phyloP scores from a whole-genome alignment of 2,329 filamentous ascomycete species.

The Diaporthe vexans region DNA sequence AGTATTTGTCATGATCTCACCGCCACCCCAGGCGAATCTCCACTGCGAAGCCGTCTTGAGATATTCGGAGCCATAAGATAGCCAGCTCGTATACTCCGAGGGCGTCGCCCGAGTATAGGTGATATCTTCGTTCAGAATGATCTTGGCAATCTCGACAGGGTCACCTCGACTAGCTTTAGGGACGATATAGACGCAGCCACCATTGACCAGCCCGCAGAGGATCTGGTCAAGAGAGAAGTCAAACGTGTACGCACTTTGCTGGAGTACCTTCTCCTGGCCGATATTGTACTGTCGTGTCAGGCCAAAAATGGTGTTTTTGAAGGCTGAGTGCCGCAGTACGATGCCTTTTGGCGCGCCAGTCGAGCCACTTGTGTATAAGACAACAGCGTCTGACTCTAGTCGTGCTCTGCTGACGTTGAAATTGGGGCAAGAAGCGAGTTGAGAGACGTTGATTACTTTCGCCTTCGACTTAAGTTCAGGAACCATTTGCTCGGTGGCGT shows the following conservation, averaged over 20 bases:
- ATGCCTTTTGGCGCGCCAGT: conserved; percentile 59
- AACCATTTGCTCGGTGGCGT: conserved; percentile 25
- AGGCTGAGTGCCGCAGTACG: conserved; percentile 48
- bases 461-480: conserved; percentile 4
- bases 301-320: conserved; percentile 50
- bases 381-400: conserved; percentile 43
- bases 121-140: conserved; percentile 52
- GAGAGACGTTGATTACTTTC: conserved; percentile 9
- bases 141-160: conserved; percentile 48
- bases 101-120: conserved; percentile 55
- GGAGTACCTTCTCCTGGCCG: conserved; percentile 48
- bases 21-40: conserved; percentile 51
- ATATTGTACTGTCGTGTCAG: conserved; percentile 42
- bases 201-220: conserved; percentile 47
- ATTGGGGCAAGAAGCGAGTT: background rate
- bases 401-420: conserved; percentile 1
- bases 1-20: conserved; percentile 47
- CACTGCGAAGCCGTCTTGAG: conserved; percentile 44
- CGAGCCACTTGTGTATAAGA: conserved; percentile 53
- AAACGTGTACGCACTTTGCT: conserved; percentile 55
- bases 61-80: conserved; percentile 41
- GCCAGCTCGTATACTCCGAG: conserved; percentile 52
- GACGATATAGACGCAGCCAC: conserved; percentile 50
- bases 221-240: conserved; percentile 54
- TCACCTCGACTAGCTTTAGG: conserved; percentile 49